Evolutionary conservation across 2,329 filamentous ascomycete species (phyloP).

Genomic region (Scytalidium lignicola): DNA sequence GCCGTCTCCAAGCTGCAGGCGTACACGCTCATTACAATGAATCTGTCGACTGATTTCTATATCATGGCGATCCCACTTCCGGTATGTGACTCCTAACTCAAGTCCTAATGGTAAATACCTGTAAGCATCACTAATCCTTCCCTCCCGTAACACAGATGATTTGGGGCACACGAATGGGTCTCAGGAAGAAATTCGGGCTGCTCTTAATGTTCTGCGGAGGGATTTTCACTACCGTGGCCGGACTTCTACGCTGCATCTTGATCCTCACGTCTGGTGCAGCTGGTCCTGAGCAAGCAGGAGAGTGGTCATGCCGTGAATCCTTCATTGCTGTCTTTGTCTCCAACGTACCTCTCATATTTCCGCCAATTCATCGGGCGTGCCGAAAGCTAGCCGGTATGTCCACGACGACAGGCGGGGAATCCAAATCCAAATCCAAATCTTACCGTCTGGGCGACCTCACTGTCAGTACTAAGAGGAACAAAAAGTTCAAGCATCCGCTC

Average conservation of each 20-base stretch:
- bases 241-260: constrained; percentile 47
- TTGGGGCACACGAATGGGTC: constrained; percentile 43
- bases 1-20: constrained; percentile 47
- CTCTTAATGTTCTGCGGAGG: constrained; percentile 50
- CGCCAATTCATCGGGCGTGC: constrained; percentile 1
- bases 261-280: constrained; percentile 37
- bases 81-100: constrained; percentile 30
- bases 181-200: constrained; percentile 45
- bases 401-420: neutral
- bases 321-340: constrained; percentile 34
- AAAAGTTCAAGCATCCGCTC: neutral
- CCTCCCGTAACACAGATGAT: constrained; percentile 43
- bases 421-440: neutral
- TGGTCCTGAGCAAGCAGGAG: constrained; percentile 31
- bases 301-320: constrained; percentile 32
- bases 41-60: constrained; percentile 52
- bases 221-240: constrained; percentile 48
- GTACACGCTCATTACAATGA: constrained; percentile 46
- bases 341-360: constrained; percentile 31
- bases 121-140: constrained; percentile 27
- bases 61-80: constrained; percentile 53
- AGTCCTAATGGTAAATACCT: neutral
- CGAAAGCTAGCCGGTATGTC: neutral
- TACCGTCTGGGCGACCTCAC: neutral
- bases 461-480: neutral